Conservation (phyloP, 106 monocot species). For the Chionographis japonica region DNA sequence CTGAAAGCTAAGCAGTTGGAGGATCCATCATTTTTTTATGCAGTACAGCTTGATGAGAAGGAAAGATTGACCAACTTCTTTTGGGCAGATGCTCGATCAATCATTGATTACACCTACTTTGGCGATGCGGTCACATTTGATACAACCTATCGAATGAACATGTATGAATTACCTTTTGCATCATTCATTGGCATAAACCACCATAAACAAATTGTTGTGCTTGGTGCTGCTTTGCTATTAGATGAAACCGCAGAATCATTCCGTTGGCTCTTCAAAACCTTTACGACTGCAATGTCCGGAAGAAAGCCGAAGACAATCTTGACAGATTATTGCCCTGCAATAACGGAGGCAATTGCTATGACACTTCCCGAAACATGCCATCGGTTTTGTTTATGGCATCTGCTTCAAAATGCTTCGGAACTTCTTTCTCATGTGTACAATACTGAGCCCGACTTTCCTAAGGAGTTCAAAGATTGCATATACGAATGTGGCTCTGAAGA, state of each 20-base stretch:
- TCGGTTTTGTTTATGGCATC: conserved; percentile 48
- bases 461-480: conserved; percentile 41
- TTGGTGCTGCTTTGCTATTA: conserved; percentile 53
- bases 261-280: conserved; percentile 46
- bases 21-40: conserved; percentile 66
- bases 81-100: conserved; percentile 59
- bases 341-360: conserved; percentile 29
- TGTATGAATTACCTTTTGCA: conserved; percentile 51
- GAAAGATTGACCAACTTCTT: conserved; percentile 58
- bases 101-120: conserved; percentile 50
- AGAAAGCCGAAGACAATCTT: conserved; percentile 43
- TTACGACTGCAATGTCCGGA: conserved; percentile 53
- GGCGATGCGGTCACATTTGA: conserved; percentile 67
- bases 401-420: conserved; percentile 29
- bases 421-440: conserved; percentile 18
- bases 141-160: conserved; percentile 35
- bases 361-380: conserved; percentile 27
- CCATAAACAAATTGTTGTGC: conserved; percentile 42
- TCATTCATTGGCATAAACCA: conserved; percentile 63
- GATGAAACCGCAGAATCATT: conserved; percentile 53
- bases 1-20: conserved; percentile 54
- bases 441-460: conserved; percentile 25
- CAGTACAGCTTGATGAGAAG: conserved; percentile 58
- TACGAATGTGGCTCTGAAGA: conserved; percentile 35
- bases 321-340: conserved; percentile 28